Evolutionary conservation across 2,329 filamentous ascomycete species (phyloP).

Genomic region (Penicillium capsulatum): DNA sequence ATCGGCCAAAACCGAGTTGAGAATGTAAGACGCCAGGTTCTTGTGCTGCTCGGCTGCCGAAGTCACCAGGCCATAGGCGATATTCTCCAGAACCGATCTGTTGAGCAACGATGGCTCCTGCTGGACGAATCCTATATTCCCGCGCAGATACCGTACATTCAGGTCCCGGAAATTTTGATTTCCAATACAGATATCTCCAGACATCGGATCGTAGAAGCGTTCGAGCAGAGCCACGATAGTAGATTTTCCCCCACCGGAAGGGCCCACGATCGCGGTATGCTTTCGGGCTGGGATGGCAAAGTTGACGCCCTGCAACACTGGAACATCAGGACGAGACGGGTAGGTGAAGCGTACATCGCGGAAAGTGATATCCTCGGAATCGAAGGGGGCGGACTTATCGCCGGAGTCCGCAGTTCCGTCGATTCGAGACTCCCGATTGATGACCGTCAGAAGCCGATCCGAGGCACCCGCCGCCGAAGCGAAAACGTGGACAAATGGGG

Average conservation of each 20-base stretch:
- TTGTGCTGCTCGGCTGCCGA: slow-evolving; percentile 27
- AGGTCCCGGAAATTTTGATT: slow-evolving; percentile 28
- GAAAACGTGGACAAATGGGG: slow-evolving; percentile 46
- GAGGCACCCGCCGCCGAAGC: slow-evolving; percentile 51
- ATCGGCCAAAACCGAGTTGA: slow-evolving; percentile 25
- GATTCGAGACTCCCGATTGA: slow-evolving; percentile 50
- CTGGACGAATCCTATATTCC: slow-evolving; percentile 43
- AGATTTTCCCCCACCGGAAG: slow-evolving; percentile 52
- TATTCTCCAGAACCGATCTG: slow-evolving; percentile 52
- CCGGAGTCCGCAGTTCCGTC: slow-evolving; percentile 36
- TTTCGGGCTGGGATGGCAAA: slow-evolving; percentile 34
- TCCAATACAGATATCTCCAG: slow-evolving; percentile 32
- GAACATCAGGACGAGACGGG: slow-evolving; percentile 35
- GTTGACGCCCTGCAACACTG: slow-evolving; percentile 31
- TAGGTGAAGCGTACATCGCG: slow-evolving; percentile 37
- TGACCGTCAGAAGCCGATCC: slow-evolving; percentile 55
- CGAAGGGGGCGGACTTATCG: slow-evolving; percentile 22
- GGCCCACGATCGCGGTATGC: slow-evolving; percentile 46
- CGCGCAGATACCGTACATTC: slow-evolving; percentile 35
- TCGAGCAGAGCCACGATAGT: slow-evolving; percentile 40
- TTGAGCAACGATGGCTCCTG: slow-evolving; percentile 52
- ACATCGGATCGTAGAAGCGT: slow-evolving; percentile 36
- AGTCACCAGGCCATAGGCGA: slow-evolving; percentile 45
- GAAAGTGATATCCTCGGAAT: slow-evolving; percentile 25
- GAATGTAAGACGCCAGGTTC: slow-evolving; percentile 23